Percentiles rank a stretch among this genome's conserved stretches.
phyloP scores from a whole-genome alignment of 1,284 basidiomycete species.

The Meira nashicola region DNA sequence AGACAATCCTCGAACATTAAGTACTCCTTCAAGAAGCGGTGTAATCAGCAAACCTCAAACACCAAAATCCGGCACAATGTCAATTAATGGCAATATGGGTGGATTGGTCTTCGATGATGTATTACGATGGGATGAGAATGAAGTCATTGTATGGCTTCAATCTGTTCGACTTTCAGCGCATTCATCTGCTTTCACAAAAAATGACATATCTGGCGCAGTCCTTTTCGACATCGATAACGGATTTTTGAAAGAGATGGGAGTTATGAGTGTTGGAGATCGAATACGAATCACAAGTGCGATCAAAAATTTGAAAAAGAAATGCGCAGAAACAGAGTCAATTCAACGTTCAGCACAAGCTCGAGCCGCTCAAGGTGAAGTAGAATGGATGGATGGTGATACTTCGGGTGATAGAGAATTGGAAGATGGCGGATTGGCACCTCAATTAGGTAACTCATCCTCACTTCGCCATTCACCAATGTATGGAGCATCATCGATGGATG shows the following conservation, averaged over 20 bases:
- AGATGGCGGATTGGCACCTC: no score
- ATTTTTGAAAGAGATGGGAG: constrained; percentile 49
- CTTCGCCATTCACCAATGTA: constrained; percentile 3
- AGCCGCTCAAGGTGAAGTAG: constrained; percentile 1
- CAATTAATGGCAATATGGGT: constrained; percentile 10
- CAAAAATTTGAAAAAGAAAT: constrained; percentile 42
- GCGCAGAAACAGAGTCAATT: constrained; percentile 20
- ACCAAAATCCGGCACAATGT: no score
- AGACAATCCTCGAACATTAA: no score
- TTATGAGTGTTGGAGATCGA: constrained; percentile 45
- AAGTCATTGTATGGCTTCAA: constrained; percentile 41
- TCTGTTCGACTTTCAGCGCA: constrained; percentile 32
- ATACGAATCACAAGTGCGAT: constrained; percentile 47
- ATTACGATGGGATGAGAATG: constrained; percentile 19
- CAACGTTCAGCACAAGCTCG: constrained; percentile 2
- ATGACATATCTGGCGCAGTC: constrained; percentile 47
- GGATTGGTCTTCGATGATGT: constrained; percentile 17
- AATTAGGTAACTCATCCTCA: background rate
- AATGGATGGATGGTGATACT: background rate
- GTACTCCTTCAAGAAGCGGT: no score
- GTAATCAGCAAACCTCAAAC: no score
- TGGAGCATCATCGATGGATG: no score
- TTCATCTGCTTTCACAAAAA: constrained; percentile 28
- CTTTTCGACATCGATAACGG: constrained; percentile 45
- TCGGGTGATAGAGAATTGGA: no score